These are phyloP conservation scores for Massariosphaeria phaeospora DNA, from an alignment of 495 filamentous ascomycete genomes.

Conservation along the genomic window DNA sequence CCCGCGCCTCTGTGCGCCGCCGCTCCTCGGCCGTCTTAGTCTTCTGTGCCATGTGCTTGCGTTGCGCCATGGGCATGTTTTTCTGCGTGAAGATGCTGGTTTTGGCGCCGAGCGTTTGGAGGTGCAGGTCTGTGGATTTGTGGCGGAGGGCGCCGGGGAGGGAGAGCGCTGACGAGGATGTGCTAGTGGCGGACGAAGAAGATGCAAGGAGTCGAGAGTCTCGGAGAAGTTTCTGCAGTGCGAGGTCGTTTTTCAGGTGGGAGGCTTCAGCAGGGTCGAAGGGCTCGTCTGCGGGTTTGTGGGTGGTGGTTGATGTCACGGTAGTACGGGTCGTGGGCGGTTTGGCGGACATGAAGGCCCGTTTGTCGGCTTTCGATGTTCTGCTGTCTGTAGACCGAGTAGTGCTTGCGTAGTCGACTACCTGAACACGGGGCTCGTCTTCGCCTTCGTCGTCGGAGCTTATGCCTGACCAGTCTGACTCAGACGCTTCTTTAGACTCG, in stretches of 20 bases:
- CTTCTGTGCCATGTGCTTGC: slow-evolving; percentile 71
- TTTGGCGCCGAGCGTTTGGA: slow-evolving; percentile 76
- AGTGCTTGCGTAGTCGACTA: slow-evolving; percentile 61
- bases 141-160: slow-evolving; percentile 60
- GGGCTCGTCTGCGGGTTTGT: slow-evolving; percentile 40
- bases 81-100: slow-evolving; percentile 64
- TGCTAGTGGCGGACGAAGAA: slow-evolving; percentile 43
- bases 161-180: slow-evolving; percentile 41
- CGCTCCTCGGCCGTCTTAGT: slow-evolving; percentile 59
- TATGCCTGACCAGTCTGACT: slow-evolving; percentile 64
- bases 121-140: slow-evolving; percentile 75
- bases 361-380: slow-evolving; percentile 57
- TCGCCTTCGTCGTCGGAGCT: slow-evolving; percentile 39
- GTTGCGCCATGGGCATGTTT: slow-evolving; percentile 77
- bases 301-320: slow-evolving; percentile 31
- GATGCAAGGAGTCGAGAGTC: slow-evolving; percentile 85
- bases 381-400: slow-evolving; percentile 27
- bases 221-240: slow-evolving; percentile 77
- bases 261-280: slow-evolving; percentile 52
- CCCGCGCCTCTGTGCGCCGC: slow-evolving; percentile 70
- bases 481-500: slow-evolving; percentile 32
- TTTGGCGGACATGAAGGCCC: slow-evolving; percentile 65
- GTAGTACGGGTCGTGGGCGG: slow-evolving; percentile 48
- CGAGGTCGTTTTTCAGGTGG: slow-evolving; percentile 86
- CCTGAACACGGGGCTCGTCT: slow-evolving; percentile 50